Evolutionary conservation across 2,329 filamentous ascomycete species (phyloP), one percentile per base, ranked within the genome.

Genomic region (Penicillium paneum): DNA sequence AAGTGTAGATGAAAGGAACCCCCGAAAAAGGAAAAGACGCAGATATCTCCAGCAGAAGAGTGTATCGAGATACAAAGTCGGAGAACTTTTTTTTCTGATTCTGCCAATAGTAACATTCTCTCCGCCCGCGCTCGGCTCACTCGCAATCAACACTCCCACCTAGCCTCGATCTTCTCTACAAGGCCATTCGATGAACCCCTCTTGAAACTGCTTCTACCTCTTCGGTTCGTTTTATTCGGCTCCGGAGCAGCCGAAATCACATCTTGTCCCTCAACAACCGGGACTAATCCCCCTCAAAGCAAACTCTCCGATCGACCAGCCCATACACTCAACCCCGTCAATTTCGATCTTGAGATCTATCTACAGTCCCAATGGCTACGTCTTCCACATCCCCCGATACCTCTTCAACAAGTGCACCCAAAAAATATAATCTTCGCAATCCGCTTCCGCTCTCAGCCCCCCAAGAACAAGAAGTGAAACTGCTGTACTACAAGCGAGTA

Each of bases 381-480:
- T 54, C 61, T 45, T 59, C 63, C 35, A 52, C 61, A 44, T 61
- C 67, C 17, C 36, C 65, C 24, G 61, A 65, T 52, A 46, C 63
- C 8, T 57, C 65, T 43, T 57, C 63, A 56, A 54, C 60, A 38
- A 44, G 55, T 35, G 42, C 58, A 36, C 51, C 62, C 19, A 57
- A 53, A 53, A 63, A 66, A 63, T 77, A 68, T 66, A 71, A 77
- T 58, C 70, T 78, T 45, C 83, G 84, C 63, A 94, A 93, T 68
- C 92, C 92, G 15, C 78, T 96, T 40, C 92, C 92, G 28, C 81
- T 97, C 54, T 92, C 90, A 26, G 84, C 90, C 11, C 81, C 85
- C 21, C 90, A 95, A 73, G 90, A 95, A 79, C 79, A 84, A 4
- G 89, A 94, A 75, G 89, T 95, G 53, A 83, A 88, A 65, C 87